Conservation (phyloP, 1,139 yeast genomes). For the Yamadazyma spencermartinsiae region DNA sequence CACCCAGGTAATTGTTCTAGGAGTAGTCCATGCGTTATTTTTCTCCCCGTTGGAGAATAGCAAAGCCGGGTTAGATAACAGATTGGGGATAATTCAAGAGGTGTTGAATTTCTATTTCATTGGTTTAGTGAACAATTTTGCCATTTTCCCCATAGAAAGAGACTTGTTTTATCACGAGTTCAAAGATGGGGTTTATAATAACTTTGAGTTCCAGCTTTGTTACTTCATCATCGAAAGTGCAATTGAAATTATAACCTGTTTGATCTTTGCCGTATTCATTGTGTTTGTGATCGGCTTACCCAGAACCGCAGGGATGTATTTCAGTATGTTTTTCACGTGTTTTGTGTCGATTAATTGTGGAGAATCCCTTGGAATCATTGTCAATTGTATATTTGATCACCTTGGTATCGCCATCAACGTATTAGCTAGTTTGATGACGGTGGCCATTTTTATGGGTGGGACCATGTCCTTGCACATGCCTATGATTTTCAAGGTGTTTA, state of each 20-base stretch:
- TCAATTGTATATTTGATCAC: constrained; percentile 72
- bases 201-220: constrained; percentile 61
- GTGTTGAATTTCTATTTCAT: constrained; percentile 70
- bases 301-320: constrained; percentile 65
- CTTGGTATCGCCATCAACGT: constrained; percentile 79
- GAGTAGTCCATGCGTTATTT: constrained; percentile 64
- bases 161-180: constrained; percentile 78
- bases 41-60: constrained; percentile 67
- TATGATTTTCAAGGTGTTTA: constrained; percentile 62
- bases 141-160: constrained; percentile 73
- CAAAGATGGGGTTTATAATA: constrained; percentile 71
- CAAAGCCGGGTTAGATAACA: constrained; percentile 58
- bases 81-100: constrained; percentile 78
- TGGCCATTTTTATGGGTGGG: constrained; percentile 87
- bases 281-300: constrained; percentile 76
- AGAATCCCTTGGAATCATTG: constrained; percentile 77
- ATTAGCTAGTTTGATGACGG: constrained; percentile 59
- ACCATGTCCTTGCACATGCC: constrained; percentile 79
- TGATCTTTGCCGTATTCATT: constrained; percentile 59
- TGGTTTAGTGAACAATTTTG: constrained; percentile 76
- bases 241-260: constrained; percentile 60
- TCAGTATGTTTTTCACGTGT: constrained; percentile 58
- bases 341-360: constrained; percentile 69
- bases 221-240: constrained; percentile 75
- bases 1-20: constrained; percentile 67